Conservation (phyloP, 2,329 filamentous ascomycete species). For the Proliferodiscus dingleyae region DNA sequence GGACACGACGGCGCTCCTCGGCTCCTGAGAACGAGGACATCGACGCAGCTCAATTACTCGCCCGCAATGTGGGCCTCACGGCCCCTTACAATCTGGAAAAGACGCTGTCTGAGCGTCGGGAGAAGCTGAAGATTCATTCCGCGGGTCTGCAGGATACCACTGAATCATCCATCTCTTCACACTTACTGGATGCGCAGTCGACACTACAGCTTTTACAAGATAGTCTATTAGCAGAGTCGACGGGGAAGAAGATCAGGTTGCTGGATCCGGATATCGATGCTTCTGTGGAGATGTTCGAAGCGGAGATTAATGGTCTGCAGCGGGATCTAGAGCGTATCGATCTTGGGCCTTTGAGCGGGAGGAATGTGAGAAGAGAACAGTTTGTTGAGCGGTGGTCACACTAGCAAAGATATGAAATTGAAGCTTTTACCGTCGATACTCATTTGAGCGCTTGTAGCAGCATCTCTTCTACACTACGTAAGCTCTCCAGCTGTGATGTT, state of each 20-base stretch:
- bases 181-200: conserved; percentile 43
- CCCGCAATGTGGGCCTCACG: conserved; percentile 43
- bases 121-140: conserved; percentile 42
- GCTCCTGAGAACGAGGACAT: conserved; percentile 36
- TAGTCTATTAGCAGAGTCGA: conserved; percentile 49
- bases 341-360: conserved; percentile 33
- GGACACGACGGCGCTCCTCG: conserved; percentile 24
- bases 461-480: conserved; percentile 19
- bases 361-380: conserved; percentile 45
- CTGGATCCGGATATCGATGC: conserved; percentile 49
- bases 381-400: conserved; percentile 41
- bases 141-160: conserved; percentile 45
- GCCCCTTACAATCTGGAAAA: conserved; percentile 28
- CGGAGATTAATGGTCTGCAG: conserved; percentile 37
- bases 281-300: conserved; percentile 37
- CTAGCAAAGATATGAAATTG: conserved; percentile 7
- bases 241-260: conserved; percentile 44
- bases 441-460: conserved; percentile 8
- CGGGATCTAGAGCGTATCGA: conserved; percentile 32
- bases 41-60: conserved; percentile 37
- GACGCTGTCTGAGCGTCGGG: conserved; percentile 34
- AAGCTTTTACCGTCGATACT: background rate
- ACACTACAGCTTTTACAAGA: conserved; percentile 47
- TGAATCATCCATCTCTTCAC: conserved; percentile 39
- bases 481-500: conserved; percentile 30